Base-by-base conservation (phyloP, 1,284 basidiomycete genomes). In the Peniophora sp. region DNA sequence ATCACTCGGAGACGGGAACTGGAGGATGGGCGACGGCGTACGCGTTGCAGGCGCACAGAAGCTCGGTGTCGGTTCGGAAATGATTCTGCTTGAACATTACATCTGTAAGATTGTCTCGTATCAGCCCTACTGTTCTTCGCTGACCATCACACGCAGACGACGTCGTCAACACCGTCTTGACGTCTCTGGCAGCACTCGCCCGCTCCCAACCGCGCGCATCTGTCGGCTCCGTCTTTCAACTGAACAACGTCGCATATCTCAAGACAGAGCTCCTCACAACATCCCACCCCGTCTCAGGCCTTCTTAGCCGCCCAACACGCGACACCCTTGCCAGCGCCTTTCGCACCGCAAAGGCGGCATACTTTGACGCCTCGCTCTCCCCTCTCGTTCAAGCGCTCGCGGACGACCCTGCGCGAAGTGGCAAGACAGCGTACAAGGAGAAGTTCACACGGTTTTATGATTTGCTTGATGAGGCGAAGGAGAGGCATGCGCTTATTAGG, bases 11-110 rank as follows among this genome's bases (percentile, higher is more conserved):
- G 88, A 91, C 54, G 88, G 88, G 2, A 91, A 91, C 57, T 91
- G 89, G 88, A 87, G 80, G 65, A 90, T 91, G 88, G 88, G 89
- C 3, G 86, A 89, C 55, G 87, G 88, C 2, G 73, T 84, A 24
- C 74, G 76, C 56, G 78, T 83, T 2, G 77, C 75, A 3, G 81
- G 79, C 57, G 64, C 62, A 1, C 55, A 65, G 2, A 79, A 77
- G 53, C 56, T 66, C 1, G 69, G 69, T 3, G 79, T 80, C 44
- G 71, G 73, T 17, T 79, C 80, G 52, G 83, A 85, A 56, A 68
- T 65, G 24, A 69, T 77, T 9, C 71, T 90, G 11, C 66, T 89
- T 19, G 83, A 89, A 59, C 87, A 90, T 61, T 91, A 79, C 59
- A 69, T 81, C 8, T 81, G 87, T 88, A 54, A 50, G 85, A 72